Evolutionary conservation across 805 yeast species (phyloP).

Genomic region (Kodamaea hsintzibuensis): DNA sequence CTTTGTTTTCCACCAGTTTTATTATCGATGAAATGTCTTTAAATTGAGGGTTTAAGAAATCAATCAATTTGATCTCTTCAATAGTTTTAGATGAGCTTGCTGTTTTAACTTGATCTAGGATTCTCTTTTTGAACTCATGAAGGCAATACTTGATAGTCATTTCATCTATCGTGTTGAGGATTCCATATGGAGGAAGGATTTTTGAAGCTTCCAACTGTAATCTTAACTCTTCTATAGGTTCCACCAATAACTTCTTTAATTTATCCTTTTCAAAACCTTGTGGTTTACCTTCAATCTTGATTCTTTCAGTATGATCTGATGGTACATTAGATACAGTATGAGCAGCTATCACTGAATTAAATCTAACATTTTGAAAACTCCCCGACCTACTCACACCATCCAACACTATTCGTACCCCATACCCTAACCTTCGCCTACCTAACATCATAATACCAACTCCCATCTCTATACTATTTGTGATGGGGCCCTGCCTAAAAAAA

Average conservation of each 20-base stretch:
- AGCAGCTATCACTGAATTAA: not conserved
- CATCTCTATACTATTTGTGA: not conserved
- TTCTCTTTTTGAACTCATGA: not conserved
- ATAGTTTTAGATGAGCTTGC: not conserved
- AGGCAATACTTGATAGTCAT: not conserved
- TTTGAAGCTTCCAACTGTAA: not conserved
- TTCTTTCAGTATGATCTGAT: not conserved
- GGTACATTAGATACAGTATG: not conserved
- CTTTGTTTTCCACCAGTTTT: constrained; percentile 16
- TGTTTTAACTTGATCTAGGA: not conserved
- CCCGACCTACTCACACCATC: not conserved
- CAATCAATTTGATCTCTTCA: constrained; percentile 2
- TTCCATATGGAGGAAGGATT: not conserved
- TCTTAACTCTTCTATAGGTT: not conserved
- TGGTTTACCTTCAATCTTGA: not conserved
- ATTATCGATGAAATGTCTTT: constrained; percentile 21
- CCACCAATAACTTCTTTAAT: not conserved
- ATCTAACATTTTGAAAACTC: not conserved
- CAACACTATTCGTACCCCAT: not conserved
- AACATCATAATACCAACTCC: not conserved
- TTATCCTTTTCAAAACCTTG: not conserved
- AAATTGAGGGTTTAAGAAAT: constrained; percentile 29
- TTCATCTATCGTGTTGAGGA: not conserved
- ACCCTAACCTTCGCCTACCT: not conserved
- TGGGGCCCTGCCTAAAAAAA: not conserved